Conservation (phyloP, 441 rosid species). For the Brassica hybrid region DNA sequence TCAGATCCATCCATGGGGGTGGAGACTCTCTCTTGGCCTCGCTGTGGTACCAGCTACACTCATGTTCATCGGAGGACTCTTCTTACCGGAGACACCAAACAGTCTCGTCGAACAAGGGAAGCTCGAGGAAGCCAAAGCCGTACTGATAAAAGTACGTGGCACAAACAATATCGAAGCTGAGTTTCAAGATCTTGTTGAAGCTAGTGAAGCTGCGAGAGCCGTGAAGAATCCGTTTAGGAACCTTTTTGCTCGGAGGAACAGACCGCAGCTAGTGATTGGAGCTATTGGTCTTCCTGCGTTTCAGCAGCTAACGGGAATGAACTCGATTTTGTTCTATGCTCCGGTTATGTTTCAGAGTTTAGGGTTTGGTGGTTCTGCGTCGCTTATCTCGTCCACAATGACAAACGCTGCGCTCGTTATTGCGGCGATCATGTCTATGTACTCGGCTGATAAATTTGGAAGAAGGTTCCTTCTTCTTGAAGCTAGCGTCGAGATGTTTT, state of each 20-base stretch:
- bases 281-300: slow-evolving; percentile 83
- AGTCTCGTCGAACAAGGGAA: slow-evolving; percentile 87
- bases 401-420: slow-evolving; percentile 71
- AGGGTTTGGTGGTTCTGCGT: slow-evolving; percentile 72
- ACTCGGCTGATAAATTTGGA: slow-evolving; percentile 71
- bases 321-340: slow-evolving; percentile 87
- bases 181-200: slow-evolving; percentile 74
- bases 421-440: slow-evolving; percentile 73
- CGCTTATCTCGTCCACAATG: slow-evolving; percentile 67
- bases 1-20: slow-evolving; percentile 87
- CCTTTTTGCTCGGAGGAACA: slow-evolving; percentile 63
- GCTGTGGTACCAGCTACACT: slow-evolving; percentile 73
- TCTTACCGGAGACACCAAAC: slow-evolving; percentile 86
- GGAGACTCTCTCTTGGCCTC: slow-evolving; percentile 86
- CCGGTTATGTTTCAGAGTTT: slow-evolving; percentile 88
- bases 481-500: slow-evolving; percentile 79
- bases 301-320: slow-evolving; percentile 89
- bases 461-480: slow-evolving; percentile 84
- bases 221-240: slow-evolving; percentile 78
- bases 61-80: slow-evolving; percentile 78
- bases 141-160: slow-evolving; percentile 77
- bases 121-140: slow-evolving; percentile 64
- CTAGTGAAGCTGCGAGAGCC: slow-evolving; percentile 69
- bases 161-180: slow-evolving; percentile 76
- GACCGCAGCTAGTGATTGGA: slow-evolving; percentile 85